Evolutionary conservation across 805 yeast species (phyloP).

Genomic region (Teunomyces aglyptinius): DNA sequence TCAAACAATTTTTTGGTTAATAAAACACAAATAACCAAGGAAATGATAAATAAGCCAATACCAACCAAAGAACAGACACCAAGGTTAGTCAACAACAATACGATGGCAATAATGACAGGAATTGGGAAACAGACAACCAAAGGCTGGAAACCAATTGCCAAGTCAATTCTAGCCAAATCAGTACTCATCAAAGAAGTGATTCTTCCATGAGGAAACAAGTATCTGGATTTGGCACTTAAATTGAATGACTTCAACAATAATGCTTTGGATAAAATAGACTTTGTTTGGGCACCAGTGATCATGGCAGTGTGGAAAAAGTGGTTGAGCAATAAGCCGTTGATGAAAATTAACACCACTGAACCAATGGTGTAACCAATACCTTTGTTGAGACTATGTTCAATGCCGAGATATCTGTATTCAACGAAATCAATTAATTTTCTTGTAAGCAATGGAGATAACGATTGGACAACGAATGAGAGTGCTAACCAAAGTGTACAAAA

Average conservation of each 20-base stretch:
- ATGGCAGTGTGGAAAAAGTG: slow-evolving; percentile 43
- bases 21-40: slow-evolving; percentile 32
- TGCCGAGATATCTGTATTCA: slow-evolving; percentile 46
- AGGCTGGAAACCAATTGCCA: slow-evolving; percentile 45
- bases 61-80: slow-evolving; percentile 43
- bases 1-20: slow-evolving; percentile 34
- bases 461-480: slow-evolving; percentile 46
- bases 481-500: slow-evolving; percentile 41
- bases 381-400: slow-evolving; percentile 41
- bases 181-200: slow-evolving; percentile 43
- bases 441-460: slow-evolving; percentile 66
- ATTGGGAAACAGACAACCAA: slow-evolving; percentile 41
- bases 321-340: slow-evolving; percentile 39
- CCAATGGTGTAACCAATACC: slow-evolving; percentile 83
- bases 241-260: slow-evolving; percentile 39
- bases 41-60: slow-evolving; percentile 38
- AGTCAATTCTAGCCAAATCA: slow-evolving; percentile 43
- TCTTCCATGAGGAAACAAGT: slow-evolving; percentile 37
- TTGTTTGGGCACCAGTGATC: slow-evolving; percentile 42
- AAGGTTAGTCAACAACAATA: slow-evolving; percentile 31
- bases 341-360: slow-evolving; percentile 50
- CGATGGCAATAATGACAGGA: slow-evolving; percentile 40
- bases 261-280: slow-evolving; percentile 39
- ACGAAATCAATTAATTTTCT: slow-evolving; percentile 64
- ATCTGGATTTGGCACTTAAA: slow-evolving; percentile 31